Percentiles rank a stretch among this genome's conserved stretches.
phyloP scores from a whole-genome alignment of 1,284 basidiomycete species.

The Bondarzewia mesenterica region DNA sequence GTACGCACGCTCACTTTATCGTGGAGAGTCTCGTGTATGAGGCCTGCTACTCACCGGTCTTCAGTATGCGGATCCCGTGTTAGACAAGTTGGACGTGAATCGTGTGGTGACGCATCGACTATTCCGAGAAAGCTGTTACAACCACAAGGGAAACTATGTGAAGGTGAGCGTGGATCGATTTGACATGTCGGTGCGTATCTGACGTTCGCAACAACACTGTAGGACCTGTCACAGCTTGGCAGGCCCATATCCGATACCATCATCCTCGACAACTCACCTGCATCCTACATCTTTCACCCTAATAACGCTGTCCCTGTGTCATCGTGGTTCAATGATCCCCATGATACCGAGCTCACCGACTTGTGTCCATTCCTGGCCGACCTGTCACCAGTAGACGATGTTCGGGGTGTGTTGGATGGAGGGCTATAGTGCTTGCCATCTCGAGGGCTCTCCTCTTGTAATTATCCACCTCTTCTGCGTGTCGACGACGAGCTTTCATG shows the following conservation, averaged over 20 bases:
- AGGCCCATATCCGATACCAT: conserved; percentile 90
- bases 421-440: conserved; percentile 41
- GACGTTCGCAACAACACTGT: conserved; percentile 8
- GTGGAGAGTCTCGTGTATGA: too few species aligned
- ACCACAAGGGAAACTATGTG: conserved; percentile 98
- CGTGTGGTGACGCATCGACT: conserved; percentile 91
- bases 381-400: conserved; percentile 79
- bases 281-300: conserved; percentile 98
- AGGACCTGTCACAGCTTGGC: conserved; percentile 96
- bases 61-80: conserved; percentile 95
- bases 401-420: conserved; percentile 86
- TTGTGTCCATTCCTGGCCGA: conserved; percentile 91
- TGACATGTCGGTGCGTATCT: conserved; percentile 9
- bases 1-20: too few species aligned
- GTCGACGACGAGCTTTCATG: not conserved
- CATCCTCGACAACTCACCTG: conserved; percentile 98
- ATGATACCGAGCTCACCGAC: conserved; percentile 95
- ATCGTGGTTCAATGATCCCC: conserved; percentile 98
- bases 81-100: conserved; percentile 93
- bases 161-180: conserved; percentile 61
- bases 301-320: conserved; percentile 99
- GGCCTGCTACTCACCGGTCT: too few species aligned
- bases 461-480: not conserved
- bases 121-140: conserved; percentile 98
- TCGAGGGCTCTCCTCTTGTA: not conserved